Conservation (phyloP, 2,329 filamentous ascomycete genomes). For the Trichoderma aggressivum region DNA sequence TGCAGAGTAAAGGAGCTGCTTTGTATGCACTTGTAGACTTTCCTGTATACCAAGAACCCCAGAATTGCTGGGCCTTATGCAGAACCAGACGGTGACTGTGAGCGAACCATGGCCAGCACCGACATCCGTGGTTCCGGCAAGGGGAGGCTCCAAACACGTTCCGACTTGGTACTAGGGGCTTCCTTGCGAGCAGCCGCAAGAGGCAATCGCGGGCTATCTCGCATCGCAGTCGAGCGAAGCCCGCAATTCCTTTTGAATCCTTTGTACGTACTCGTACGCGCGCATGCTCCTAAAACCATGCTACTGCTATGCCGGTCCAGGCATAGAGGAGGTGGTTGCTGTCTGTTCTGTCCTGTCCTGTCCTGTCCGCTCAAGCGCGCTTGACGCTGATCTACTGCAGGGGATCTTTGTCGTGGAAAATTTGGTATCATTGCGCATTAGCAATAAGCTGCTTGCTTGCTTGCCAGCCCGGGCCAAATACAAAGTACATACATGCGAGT, state of each 20-base stretch:
- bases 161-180: neutral
- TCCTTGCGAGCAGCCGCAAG: neutral
- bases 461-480: neutral
- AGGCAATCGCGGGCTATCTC: neutral
- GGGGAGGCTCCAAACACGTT: neutral
- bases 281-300: neutral
- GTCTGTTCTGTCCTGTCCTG: neutral
- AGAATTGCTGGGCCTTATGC: neutral
- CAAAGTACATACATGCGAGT: neutral
- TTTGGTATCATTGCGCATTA: constrained; percentile 2
- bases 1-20: neutral
- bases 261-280: neutral
- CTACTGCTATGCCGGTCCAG: neutral
- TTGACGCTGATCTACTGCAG: constrained; percentile 18
- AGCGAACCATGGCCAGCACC: neutral
- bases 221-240: neutral
- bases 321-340: neutral
- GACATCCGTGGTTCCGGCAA: neutral
- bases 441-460: neutral
- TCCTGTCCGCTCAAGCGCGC: neutral
- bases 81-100: neutral
- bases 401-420: constrained; percentile 14
- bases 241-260: neutral
- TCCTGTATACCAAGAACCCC: neutral
- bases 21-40: neutral